phyloP scores from a whole-genome alignment of 1,139 yeast genomes.

The Hanseniaspora uvarum region DNA sequence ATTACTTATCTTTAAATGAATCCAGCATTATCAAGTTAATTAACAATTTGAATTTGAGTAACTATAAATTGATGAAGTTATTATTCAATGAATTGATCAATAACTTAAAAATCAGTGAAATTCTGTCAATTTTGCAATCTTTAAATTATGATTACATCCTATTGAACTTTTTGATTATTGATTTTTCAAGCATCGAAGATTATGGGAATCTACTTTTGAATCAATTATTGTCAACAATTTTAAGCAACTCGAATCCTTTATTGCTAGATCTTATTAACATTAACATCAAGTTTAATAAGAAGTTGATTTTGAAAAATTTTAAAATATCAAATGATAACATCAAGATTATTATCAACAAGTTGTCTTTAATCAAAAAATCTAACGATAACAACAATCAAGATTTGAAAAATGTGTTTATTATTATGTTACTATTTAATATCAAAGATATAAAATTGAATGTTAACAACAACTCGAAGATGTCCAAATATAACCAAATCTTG shows the following conservation, averaged over 20 bases:
- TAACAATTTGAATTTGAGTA: slow-evolving; percentile 10
- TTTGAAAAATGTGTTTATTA: slow-evolving; percentile 1
- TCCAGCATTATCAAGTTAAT: slow-evolving; percentile 11
- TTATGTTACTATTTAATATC: slow-evolving; percentile 12
- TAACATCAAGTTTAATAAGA: slow-evolving; percentile 5
- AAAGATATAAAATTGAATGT: slow-evolving; percentile 15
- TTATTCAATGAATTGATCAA: slow-evolving; percentile 11
- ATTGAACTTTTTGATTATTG: slow-evolving; percentile 7
- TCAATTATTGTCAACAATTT: slow-evolving; percentile 4
- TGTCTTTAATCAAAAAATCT: slow-evolving; percentile 5
- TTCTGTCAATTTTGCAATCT: neutral
- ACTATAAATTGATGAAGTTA: slow-evolving; percentile 9
- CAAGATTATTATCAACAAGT: slow-evolving; percentile 10
- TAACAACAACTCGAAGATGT: slow-evolving; percentile 10
- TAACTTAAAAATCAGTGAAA: slow-evolving; percentile 10
- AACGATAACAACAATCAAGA: neutral
- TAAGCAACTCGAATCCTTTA: neutral
- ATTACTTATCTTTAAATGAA: slow-evolving; percentile 8
- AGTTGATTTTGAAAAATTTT: slow-evolving; percentile 6
- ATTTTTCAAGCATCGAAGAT: slow-evolving; percentile 15
- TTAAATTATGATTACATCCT: slow-evolving; percentile 9
- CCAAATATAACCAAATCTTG: slow-evolving; percentile 6
- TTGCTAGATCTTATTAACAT: slow-evolving; percentile 8
- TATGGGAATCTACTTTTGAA: slow-evolving; percentile 11
- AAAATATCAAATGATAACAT: slow-evolving; percentile 8